A percentile compares a stretch with the other conserved stretches of the same genome.
phyloP scores from a whole-genome alignment of 169 alveolate genomes.

The Babesia sp. region DNA sequence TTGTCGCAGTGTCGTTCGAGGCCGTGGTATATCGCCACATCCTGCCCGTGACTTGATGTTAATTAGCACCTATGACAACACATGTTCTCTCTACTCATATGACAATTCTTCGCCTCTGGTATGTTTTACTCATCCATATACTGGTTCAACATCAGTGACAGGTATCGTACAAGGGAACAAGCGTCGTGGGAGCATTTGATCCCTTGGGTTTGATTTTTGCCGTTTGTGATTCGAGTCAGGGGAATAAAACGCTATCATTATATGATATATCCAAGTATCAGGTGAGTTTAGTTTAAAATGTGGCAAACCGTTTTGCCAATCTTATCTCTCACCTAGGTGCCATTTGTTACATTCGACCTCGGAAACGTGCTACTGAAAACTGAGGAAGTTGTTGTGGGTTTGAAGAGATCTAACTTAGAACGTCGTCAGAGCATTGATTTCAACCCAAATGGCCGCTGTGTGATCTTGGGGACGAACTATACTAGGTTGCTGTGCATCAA shows the following conservation, averaged over 20 bases:
- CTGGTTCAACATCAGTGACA: neutral
- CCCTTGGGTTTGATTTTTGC: slow-evolving; percentile 46
- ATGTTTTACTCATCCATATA: neutral
- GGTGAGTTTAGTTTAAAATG: slow-evolving; percentile 17
- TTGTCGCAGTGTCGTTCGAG: slow-evolving; percentile 2
- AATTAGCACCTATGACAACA: slow-evolving; percentile 16
- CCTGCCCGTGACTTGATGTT: slow-evolving; percentile 63
- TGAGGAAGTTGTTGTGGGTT: slow-evolving; percentile 59
- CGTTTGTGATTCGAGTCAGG: neutral
- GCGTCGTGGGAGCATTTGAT: slow-evolving; percentile 58
- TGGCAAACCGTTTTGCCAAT: neutral
- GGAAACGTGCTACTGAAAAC: slow-evolving; percentile 18
- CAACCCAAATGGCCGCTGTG: slow-evolving; percentile 55
- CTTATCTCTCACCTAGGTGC: slow-evolving; percentile 8
- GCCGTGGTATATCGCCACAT: slow-evolving; percentile 60
- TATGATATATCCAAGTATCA: slow-evolving; percentile 52
- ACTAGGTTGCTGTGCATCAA: slow-evolving; percentile 44
- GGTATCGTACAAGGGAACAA: slow-evolving; percentile 28
- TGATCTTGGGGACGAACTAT: slow-evolving; percentile 48
- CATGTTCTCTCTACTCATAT: slow-evolving; percentile 28
- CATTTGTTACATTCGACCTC: slow-evolving; percentile 52
- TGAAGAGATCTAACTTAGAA: neutral
- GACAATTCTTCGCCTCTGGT: slow-evolving; percentile 63
- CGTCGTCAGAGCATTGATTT: slow-evolving; percentile 45
- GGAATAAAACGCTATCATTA: slow-evolving; percentile 25